These are phyloP conservation scores for Phytophthora macrochlamydospora DNA, from an alignment of 352 stramenopile species.

Conservation along the genomic window DNA sequence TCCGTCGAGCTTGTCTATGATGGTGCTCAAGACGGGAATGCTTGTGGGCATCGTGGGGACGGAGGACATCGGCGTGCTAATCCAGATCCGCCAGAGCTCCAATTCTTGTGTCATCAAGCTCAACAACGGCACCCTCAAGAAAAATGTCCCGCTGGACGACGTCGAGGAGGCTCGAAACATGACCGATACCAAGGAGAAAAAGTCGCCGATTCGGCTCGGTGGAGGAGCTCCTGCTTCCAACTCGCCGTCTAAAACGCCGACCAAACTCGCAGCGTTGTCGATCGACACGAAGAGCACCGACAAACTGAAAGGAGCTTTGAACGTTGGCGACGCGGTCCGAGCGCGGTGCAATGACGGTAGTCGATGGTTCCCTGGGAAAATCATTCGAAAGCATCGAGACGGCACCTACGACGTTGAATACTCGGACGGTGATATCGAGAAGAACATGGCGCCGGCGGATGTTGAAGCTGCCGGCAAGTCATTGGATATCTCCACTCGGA, in stretches of 20 bases:
- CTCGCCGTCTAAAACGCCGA: conserved; percentile 15
- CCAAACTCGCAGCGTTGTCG: conserved; percentile 28
- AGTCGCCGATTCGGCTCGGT: conserved; percentile 54
- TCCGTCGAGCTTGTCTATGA: conserved; percentile 15
- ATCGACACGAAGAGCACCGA: conserved; percentile 7
- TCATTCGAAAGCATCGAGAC: conserved; percentile 57
- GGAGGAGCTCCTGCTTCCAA: conserved; percentile 5
- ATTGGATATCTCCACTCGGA: conserved; percentile 8
- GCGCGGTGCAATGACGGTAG: conserved; percentile 73
- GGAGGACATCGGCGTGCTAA: conserved; percentile 58
- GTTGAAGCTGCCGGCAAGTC: conserved; percentile 18
- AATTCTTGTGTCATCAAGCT: conserved; percentile 78
- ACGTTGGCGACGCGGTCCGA: conserved; percentile 28
- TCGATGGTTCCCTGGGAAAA: conserved; percentile 66
- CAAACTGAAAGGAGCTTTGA: conserved; percentile 9
- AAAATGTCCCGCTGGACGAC: conserved; percentile 70
- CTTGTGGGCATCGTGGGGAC: conserved; percentile 59
- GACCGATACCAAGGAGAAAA: conserved; percentile 40
- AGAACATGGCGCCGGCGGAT: conserved; percentile 27
- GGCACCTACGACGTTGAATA: conserved; percentile 71
- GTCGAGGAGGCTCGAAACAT: conserved; percentile 54
- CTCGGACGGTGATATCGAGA: conserved; percentile 57
- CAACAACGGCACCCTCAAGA: conserved; percentile 62
- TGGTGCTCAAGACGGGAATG: conserved; percentile 62
- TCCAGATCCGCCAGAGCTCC: conserved; percentile 63